Base-by-base conservation (phyloP, 805 yeast species). In the Candida chauliodis region DNA sequence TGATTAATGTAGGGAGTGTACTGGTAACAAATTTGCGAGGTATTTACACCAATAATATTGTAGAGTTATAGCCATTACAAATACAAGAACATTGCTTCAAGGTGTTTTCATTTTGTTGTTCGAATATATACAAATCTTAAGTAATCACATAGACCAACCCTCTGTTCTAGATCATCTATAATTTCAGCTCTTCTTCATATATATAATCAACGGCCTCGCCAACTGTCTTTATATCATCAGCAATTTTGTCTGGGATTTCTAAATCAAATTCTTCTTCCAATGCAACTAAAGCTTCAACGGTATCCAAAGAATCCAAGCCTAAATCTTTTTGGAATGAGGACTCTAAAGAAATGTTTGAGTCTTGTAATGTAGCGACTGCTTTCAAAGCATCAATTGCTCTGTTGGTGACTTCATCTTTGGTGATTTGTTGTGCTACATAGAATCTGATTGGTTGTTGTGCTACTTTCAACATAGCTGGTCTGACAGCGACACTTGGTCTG, bases 221-320 rank as follows among this genome's bases (percentile, higher is more conserved):
- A 48, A 93, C 93, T 40, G 95, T 86, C 71, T 84, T 88, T 63
- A 93, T 81, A 59, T 84, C 90, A 61, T 91, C 97, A 39, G 96
- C 93, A 52, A 87, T 86, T 61, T 84, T 81, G 69, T 88, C 96
- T 25, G 95, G 88, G 57, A 86, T 79, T 60, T 83, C 85, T 57
- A 87, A 76, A 54, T 86, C 88, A 51, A 79, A 79, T 59, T 81
- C 74, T 73, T 90, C 96, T 73, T 91, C 99, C 56, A 91, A 82
- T 41, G 96, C 96, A 63, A 93, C 95, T 53, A 93, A 76, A 40
- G 93, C 90, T 71, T 91, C 99, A 46, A 91, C 96, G 46, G 93
- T 84, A 58, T 91, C 99, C 50, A 91, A 75, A 8, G 96, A 86
- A 65, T 91, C 99, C 58, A 86, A 76, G n/a, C 90, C 91, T 50